Evolutionary conservation across 2,329 filamentous ascomycete species (phyloP), one percentile per base, ranked within the genome.

Genomic region (Talaromyces sp.): DNA sequence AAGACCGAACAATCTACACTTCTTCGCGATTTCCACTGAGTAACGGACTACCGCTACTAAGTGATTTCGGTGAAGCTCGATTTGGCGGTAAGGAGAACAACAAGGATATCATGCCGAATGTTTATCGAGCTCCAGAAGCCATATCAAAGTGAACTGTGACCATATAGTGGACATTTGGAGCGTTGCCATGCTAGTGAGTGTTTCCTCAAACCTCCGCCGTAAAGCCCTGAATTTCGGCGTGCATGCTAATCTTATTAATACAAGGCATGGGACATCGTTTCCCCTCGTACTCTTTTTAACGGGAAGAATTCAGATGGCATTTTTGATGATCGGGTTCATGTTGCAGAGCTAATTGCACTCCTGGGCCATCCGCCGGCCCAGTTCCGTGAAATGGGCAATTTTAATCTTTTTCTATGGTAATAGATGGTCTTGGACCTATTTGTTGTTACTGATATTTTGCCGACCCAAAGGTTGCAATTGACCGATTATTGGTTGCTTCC

Each of bases 161-260:
- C 75, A 73, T 65, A 66, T 66, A 41, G 69, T 68, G 17, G 76
- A 78, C 66, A 76, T 79, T 56, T 78, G 74, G 76, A 78, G 76
- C 64, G 59, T 78, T 57, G 73, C 72, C 58, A 68, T 74, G 62
- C 62, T 79, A 63, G 71, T 74, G 38, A 55, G 56, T 19, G 9
- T 11, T 31, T 9, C 29, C 10, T 9, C 6, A 31, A 31, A 31
- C 29, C 29, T 31, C 9, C 7, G 10, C 29, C 10, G 9, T 31
- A 31, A 31, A 10, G 29, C 10, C 7, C 29, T 11, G 10, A 9
- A 31, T 31, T 31, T 31, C 29, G 10, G 10, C 8, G 10, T 31
- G 29, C 10, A 9, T 31, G 10, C 29, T 10, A 31, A 31, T 31
- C 29, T 31, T 26, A 31, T 27, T 52, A 6, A 24, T 17, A 8